phyloP scores from a whole-genome alignment of 208 protist species.

The Vickermania spadyakhi region DNA sequence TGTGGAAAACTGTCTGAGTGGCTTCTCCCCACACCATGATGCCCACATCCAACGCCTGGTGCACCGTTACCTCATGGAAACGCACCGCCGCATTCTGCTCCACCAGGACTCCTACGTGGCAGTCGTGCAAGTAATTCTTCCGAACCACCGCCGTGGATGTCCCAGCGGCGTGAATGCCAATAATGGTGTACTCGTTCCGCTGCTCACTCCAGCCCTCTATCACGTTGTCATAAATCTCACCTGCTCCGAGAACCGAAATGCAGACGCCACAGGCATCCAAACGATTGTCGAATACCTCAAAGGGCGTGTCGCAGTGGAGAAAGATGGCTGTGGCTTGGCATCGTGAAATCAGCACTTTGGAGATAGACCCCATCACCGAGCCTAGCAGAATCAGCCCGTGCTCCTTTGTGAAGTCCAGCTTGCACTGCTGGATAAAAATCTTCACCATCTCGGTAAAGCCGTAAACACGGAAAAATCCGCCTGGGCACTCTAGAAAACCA shows the following conservation, averaged over 20 bases:
- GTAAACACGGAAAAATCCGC: conserved; percentile 15
- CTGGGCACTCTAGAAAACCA: conserved; percentile 7
- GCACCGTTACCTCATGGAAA: conserved; percentile 5
- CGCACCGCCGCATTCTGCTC: conserved; percentile 5
- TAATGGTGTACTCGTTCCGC: conserved; percentile 1
- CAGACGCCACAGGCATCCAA: neutral
- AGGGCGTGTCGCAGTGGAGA: neutral
- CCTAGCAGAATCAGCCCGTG: too few relatives aligned
- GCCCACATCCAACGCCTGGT: conserved; percentile 12
- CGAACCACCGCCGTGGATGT: conserved; percentile 2
- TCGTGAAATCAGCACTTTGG: neutral
- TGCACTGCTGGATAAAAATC: too few relatives aligned
- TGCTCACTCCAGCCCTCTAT: neutral
- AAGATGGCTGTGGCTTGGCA: neutral
- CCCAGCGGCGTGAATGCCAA: conserved; percentile 1
- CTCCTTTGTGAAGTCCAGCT: too few relatives aligned
- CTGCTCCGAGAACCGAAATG: neutral
- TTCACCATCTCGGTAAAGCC: conserved; percentile 9
- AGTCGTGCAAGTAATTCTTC: conserved; percentile 9
- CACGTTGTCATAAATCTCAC: neutral
- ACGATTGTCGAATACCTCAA: neutral
- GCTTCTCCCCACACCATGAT: conserved; percentile 15
- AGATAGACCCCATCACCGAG: conserved; percentile 8
- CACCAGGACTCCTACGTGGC: conserved; percentile 15
- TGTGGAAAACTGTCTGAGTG: conserved; percentile 5